phyloP scores from a whole-genome alignment of 2,329 filamentous ascomycete genomes.

The Calonectria pseudoreteaudii region DNA sequence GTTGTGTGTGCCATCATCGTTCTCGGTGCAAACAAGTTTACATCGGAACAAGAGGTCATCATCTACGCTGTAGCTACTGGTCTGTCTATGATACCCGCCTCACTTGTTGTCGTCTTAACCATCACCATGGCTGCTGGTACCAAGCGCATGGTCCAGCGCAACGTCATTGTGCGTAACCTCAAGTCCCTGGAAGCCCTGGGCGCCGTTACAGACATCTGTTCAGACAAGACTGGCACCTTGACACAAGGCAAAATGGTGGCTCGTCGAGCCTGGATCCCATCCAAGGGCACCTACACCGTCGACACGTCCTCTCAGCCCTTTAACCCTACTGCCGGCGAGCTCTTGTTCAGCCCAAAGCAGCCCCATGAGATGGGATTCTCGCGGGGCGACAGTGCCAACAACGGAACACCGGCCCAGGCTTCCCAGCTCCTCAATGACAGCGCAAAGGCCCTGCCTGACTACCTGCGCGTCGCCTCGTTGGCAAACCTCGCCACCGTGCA shows the following conservation, averaged over 20 bases:
- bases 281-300: conserved; percentile 59
- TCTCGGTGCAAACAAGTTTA: conserved; percentile 71
- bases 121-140: conserved; percentile 70
- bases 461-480: conserved; percentile 72
- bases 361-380: conserved; percentile 51
- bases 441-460: conserved; percentile 58
- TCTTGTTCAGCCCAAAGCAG: conserved; percentile 53
- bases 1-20: conserved; percentile 78
- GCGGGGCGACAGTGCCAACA: conserved; percentile 24
- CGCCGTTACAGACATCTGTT: conserved; percentile 67
- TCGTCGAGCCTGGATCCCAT: conserved; percentile 64
- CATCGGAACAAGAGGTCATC: conserved; percentile 67
- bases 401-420: neutral
- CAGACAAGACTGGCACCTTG: conserved; percentile 69
- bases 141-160: conserved; percentile 63
- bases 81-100: conserved; percentile 64
- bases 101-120: conserved; percentile 64
- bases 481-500: conserved; percentile 75
- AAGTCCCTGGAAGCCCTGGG: conserved; percentile 69
- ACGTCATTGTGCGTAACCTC: conserved; percentile 67
- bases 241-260: conserved; percentile 67
- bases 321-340: conserved; percentile 65
- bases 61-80: conserved; percentile 63
- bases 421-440: neutral
- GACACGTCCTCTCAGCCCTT: conserved; percentile 66